A percentile compares a stretch with the other conserved stretches of the same genome.
Conservation (phyloP, 1,284 basidiomycete genomes). For the Ceratorhiza oryzae-sativae region DNA sequence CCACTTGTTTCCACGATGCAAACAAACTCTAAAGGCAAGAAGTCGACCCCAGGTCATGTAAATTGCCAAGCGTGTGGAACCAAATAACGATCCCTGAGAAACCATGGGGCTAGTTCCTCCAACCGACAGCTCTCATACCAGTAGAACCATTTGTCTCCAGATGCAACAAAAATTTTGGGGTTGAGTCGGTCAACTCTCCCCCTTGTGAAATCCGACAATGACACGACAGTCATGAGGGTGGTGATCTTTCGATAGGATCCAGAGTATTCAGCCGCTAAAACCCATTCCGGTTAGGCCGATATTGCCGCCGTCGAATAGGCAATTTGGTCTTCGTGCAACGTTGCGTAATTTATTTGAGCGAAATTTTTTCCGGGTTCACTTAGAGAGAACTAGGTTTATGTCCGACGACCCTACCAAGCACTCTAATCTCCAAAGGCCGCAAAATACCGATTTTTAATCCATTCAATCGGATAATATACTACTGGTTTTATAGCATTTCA, state of each 20-base stretch:
- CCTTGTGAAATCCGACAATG: slow-evolving; percentile 18
- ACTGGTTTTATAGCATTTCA: too few relatives aligned
- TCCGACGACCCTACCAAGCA: too few relatives aligned
- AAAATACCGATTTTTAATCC: too few relatives aligned
- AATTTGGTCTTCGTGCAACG: slow-evolving; percentile 1
- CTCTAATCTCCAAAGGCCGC: too few relatives aligned
- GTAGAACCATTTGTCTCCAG: not conserved
- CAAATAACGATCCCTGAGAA: not conserved
- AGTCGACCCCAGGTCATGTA: too few relatives aligned
- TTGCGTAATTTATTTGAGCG: not conserved
- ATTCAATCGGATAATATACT: too few relatives aligned
- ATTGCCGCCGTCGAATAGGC: not conserved
- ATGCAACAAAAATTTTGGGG: slow-evolving; percentile 4
- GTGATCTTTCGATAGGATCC: slow-evolving; percentile 20
- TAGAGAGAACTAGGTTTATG: not conserved
- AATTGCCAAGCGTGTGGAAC: not conserved
- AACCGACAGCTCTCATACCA: not conserved
- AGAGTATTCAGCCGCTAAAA: not conserved
- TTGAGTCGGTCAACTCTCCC: not conserved
- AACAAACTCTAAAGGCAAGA: too few relatives aligned
- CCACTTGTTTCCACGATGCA: too few relatives aligned
- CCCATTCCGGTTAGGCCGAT: slow-evolving; percentile 18
- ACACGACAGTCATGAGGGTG: not conserved
- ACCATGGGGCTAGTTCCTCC: not conserved
- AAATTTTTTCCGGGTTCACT: not conserved